Conservation (phyloP, 2,329 filamentous ascomycete genomes). For the Macrophomina tecta region DNA sequence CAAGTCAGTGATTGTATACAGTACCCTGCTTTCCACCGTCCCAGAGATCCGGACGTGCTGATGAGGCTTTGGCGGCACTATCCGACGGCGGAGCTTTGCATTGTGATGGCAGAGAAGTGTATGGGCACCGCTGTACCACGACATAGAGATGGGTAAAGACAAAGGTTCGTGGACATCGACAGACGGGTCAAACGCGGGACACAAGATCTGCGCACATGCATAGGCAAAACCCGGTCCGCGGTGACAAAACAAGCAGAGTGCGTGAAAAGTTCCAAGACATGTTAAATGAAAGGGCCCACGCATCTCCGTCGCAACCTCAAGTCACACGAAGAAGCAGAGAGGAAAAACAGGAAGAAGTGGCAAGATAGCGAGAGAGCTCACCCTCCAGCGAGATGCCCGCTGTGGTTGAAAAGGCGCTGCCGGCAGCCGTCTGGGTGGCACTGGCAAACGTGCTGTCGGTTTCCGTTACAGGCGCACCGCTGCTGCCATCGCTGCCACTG, state of each 20-base stretch:
- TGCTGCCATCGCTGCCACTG: background rate
- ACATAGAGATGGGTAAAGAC: constrained; percentile 8
- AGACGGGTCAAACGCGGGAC: background rate
- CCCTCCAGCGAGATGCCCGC: constrained; percentile 8
- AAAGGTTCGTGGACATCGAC: constrained; percentile 19
- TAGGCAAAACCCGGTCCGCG: background rate
- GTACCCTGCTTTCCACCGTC: background rate
- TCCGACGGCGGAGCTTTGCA: background rate
- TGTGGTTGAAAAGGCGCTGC: background rate
- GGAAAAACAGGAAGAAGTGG: background rate
- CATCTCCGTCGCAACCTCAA: background rate
- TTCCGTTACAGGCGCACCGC: background rate
- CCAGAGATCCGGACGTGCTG: background rate
- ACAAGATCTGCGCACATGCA: background rate
- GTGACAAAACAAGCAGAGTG: constrained; percentile 7
- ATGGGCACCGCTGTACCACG: constrained; percentile 34
- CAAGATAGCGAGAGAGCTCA: background rate
- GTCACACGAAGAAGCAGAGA: background rate
- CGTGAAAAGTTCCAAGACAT: constrained; percentile 8
- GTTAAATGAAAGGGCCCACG: constrained; percentile 20
- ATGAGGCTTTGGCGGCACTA: background rate
- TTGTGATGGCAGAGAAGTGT: background rate
- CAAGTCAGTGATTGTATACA: background rate
- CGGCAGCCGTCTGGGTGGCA: background rate
- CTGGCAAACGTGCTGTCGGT: constrained; percentile 10